Conservation (phyloP, 225 moss, liverwort and hornwort species). For the Pseudisothecium myosuroides region DNA sequence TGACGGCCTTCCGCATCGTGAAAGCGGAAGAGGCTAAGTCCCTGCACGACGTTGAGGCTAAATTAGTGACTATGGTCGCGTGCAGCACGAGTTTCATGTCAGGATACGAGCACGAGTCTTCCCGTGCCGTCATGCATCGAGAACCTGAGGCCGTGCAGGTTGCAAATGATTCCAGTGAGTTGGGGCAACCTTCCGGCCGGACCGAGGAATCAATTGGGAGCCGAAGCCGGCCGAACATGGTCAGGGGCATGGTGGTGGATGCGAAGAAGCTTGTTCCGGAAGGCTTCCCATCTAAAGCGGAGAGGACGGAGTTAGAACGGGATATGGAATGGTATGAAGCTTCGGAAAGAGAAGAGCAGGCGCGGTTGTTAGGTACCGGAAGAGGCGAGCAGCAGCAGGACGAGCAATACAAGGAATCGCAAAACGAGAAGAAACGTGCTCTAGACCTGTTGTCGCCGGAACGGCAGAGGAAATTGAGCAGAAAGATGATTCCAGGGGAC, state of each 20-base stretch:
- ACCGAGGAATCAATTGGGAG: neutral
- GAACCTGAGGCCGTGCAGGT: neutral
- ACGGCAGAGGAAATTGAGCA: constrained; percentile 66
- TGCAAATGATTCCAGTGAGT: neutral
- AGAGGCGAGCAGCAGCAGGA: constrained; percentile 31
- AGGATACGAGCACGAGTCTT: neutral
- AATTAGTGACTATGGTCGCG: neutral
- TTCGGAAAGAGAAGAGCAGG: constrained; percentile 55
- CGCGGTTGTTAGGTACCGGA: constrained; percentile 14
- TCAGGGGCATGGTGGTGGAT: neutral
- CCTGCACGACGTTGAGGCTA: neutral
- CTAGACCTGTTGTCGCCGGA: constrained; percentile 35
- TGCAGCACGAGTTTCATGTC: neutral
- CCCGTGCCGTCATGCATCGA: neutral
- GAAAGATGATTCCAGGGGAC: constrained; percentile 25
- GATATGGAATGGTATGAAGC: constrained; percentile 71
- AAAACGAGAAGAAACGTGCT: constrained; percentile 67
- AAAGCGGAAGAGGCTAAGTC: neutral
- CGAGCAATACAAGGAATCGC: constrained; percentile 8
- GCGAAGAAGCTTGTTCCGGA: neutral
- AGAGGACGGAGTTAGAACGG: constrained; percentile 59
- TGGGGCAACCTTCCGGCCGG: neutral
- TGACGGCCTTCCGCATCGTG: neutral
- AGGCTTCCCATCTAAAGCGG: neutral
- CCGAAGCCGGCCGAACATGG: neutral